A percentile compares a stretch with the other conserved stretches of the same genome.
Evolutionary conservation across 2,329 filamentous ascomycete species (phyloP).

Genomic region (Hypoxylon sp.): DNA sequence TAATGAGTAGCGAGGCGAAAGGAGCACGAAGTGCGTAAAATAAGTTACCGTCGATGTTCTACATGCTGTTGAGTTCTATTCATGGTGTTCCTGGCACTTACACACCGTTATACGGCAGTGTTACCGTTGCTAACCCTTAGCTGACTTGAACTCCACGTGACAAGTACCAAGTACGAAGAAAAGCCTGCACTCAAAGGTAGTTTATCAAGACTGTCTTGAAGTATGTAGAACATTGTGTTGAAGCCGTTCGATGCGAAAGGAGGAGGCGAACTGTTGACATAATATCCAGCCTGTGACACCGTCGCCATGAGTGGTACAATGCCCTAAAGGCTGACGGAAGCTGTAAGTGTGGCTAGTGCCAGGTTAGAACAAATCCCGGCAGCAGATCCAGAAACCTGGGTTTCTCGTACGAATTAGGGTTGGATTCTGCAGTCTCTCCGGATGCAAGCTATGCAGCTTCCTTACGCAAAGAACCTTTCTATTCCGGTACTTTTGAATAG

Average conservation of each 20-base stretch:
- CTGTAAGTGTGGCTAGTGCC: slow-evolving; percentile 13
- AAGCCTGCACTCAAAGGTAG: background rate
- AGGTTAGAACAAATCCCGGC: slow-evolving; percentile 37
- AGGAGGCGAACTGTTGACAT: background rate
- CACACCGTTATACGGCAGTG: background rate
- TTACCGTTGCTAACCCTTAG: background rate
- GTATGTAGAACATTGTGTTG: background rate
- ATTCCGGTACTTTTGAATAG: slow-evolving; percentile 7
- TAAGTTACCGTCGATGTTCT: background rate
- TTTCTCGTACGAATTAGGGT: slow-evolving; percentile 26
- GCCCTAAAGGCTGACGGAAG: background rate
- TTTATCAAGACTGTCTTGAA: too few relatives aligned
- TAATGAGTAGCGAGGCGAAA: background rate
- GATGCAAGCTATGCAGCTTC: slow-evolving; percentile 19
- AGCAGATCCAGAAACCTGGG: slow-evolving; percentile 45
- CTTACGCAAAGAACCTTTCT: slow-evolving; percentile 7
- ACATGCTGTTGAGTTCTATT: background rate
- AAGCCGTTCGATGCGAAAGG: background rate
- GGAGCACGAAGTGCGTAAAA: background rate
- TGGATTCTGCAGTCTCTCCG: slow-evolving; percentile 26
- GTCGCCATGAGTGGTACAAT: background rate
- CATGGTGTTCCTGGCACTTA: background rate
- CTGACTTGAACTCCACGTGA: background rate
- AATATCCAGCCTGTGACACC: background rate
- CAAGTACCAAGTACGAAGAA: background rate